Base-by-base conservation (phyloP, 2,329 filamentous ascomycete genomes). In the Mycogone perniciosa region DNA sequence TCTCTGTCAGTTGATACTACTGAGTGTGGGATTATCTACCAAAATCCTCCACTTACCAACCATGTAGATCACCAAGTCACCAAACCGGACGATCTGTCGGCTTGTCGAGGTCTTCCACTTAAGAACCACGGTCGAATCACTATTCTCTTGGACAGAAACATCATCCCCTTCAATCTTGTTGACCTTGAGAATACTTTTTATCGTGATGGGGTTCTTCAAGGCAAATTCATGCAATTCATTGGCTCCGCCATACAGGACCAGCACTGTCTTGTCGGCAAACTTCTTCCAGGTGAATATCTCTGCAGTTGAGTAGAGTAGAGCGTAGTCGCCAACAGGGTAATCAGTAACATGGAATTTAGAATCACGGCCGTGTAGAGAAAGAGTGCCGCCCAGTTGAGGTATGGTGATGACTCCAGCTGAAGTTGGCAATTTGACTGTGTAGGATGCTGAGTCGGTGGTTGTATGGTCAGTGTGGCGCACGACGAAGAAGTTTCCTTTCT, bases 201-300 rank as follows among this genome's bases (percentile, higher is more conserved):
- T 37, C 13, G 26, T 44, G 4, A 39, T 31, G 10, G 41, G 47
- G 29, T 51, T 51, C 37, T 42, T 44, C 8, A 84, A 60, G 0
- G 77, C 79, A 31, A 87, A 68, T 58, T 88, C 85, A 54, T 88
- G 82, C 1, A 71, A 68, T 58, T 88, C 85, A 10, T 73, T 73
- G 0, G 76, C 70, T 0, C 79, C 82, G 3, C 81, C 81, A 56
- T 88, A 88, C 3, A 88, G 66, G 2, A 88, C 65, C 2, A 87
- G 64, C 1, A 82, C 76, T 10, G 79, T 83, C 62, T 76, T 78
- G 37, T 76, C 68, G 0, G 71, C 72, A 53, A 84, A 82, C 46
- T 77, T 74, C 63, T 88, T 84, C 79, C 83, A 86, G 0, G 83
- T 86, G 54, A 84, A 81, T 27, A 88, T 77, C 59, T 89, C 85